phyloP scores from a whole-genome alignment of 2,329 filamentous ascomycete species.

The Fusarium sp. region DNA sequence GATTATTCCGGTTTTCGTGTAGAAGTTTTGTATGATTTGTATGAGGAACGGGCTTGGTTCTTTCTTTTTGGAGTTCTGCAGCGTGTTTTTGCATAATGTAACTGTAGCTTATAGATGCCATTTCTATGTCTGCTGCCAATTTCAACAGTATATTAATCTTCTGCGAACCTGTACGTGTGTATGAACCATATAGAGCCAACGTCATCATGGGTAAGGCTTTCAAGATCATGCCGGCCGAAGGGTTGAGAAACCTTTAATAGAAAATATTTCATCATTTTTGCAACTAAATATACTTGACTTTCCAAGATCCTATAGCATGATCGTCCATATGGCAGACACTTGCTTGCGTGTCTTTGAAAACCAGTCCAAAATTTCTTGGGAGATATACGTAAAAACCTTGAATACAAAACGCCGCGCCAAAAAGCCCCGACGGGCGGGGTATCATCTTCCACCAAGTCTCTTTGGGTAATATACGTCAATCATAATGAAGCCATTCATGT shows the following conservation, averaged over 20 bases:
- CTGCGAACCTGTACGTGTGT: background rate
- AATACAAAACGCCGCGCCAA: constrained; percentile 40
- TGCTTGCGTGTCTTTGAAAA: background rate
- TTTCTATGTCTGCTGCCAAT: background rate
- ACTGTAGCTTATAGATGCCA: background rate
- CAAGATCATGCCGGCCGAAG: background rate
- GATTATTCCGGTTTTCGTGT: background rate
- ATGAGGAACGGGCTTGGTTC: constrained; percentile 16
- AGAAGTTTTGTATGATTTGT: constrained; percentile 22
- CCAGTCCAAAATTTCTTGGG: background rate
- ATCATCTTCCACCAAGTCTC: constrained; percentile 35
- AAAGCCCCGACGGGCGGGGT: constrained; percentile 43
- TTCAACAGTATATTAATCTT: background rate
- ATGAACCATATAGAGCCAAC: background rate
- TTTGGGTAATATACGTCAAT: constrained; percentile 40
- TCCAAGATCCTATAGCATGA: constrained; percentile 4
- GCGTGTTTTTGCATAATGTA: constrained; percentile 11
- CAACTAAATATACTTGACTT: background rate
- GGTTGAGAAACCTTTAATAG: background rate
- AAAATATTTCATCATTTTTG: background rate
- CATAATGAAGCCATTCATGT: constrained; percentile 30
- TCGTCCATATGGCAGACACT: background rate
- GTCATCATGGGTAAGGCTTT: background rate
- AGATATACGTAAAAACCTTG: constrained; percentile 23
- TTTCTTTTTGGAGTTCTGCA: constrained; percentile 22